A percentile compares a stretch with the other conserved stretches of the same genome.
Conservation (phyloP, 2,329 filamentous ascomycete genomes). For the Colletotrichum filicis region DNA sequence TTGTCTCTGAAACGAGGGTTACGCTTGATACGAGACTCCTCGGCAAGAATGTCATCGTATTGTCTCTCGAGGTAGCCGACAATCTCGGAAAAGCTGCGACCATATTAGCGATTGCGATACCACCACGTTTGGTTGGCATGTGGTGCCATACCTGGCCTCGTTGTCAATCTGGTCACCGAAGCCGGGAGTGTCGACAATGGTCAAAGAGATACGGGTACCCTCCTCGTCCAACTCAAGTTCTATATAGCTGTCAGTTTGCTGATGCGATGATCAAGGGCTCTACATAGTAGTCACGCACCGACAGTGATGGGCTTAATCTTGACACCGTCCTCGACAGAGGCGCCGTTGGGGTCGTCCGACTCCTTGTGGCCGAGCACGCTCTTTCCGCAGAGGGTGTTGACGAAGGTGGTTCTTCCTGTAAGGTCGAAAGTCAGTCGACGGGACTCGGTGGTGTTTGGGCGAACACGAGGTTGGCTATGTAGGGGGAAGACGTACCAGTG, state of each 20-base stretch:
- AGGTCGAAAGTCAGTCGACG: slow-evolving; percentile 21
- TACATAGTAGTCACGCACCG: slow-evolving; percentile 65
- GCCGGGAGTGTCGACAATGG: slow-evolving; percentile 97
- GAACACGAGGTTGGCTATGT: slow-evolving; percentile 20
- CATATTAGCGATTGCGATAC: not conserved
- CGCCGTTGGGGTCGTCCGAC: slow-evolving; percentile 86
- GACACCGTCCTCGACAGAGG: slow-evolving; percentile 95
- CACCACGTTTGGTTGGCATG: not conserved
- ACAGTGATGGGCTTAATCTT: slow-evolving; percentile 99
- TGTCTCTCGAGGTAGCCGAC: slow-evolving; percentile 98
- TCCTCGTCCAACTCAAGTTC: slow-evolving; percentile 98
- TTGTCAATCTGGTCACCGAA: slow-evolving; percentile 99
- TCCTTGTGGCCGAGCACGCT: slow-evolving; percentile 92
- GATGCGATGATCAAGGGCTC: not conserved
- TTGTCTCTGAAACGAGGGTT: slow-evolving; percentile 99
- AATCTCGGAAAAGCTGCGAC: slow-evolving; percentile 89
- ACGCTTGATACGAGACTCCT: slow-evolving; percentile 99
- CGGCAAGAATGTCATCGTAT: slow-evolving; percentile 98
- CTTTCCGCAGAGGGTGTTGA: slow-evolving; percentile 99
- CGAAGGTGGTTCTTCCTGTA: slow-evolving; percentile 94
- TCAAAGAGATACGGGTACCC: slow-evolving; percentile 96
- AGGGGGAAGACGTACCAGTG: slow-evolving; percentile 76
- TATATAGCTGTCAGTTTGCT: slow-evolving; percentile 48
- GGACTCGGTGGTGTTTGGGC: not conserved
- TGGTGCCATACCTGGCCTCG: slow-evolving; percentile 81